Evolutionary conservation across 2,329 filamentous ascomycete genomes (phyloP).

Genomic region (Rutstroemia sydowiana): DNA sequence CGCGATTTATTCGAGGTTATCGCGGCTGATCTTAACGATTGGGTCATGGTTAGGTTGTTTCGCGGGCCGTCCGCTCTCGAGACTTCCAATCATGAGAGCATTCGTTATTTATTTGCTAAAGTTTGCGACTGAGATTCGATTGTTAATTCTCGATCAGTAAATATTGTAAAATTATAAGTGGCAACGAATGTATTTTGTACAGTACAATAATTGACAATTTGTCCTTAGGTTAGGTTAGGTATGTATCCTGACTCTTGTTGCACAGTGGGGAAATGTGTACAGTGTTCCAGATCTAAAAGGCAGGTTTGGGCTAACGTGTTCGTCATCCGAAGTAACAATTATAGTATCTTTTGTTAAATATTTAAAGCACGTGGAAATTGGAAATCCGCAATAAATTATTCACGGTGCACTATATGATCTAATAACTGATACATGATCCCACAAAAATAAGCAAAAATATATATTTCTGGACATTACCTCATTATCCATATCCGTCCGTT

Average conservation of each 20-base stretch:
- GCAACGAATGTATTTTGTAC: not conserved
- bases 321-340: slow-evolving; percentile 8
- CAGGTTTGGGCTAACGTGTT: slow-evolving; percentile 10
- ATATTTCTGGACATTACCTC: too few species aligned
- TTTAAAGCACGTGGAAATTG: slow-evolving; percentile 6
- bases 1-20: slow-evolving; percentile 10
- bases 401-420: too few species aligned
- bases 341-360: not conserved
- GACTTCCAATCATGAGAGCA: slow-evolving; percentile 20
- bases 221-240: not conserved
- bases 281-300: slow-evolving; percentile 6
- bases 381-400: slow-evolving; percentile 3
- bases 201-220: not conserved
- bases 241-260: not conserved
- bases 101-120: slow-evolving; percentile 4
- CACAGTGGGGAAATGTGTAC: not conserved
- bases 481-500: too few species aligned
- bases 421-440: too few species aligned
- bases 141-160: not conserved
- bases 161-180: not conserved
- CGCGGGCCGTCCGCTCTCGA: slow-evolving; percentile 19
- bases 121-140: not conserved
- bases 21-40: slow-evolving; percentile 15
- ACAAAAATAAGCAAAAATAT: too few species aligned
- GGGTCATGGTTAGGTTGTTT: slow-evolving; percentile 14